Percentiles rank a stretch among this genome's conserved stretches.
phyloP scores from a whole-genome alignment of 106 monocot species.

The Dioscorea dumetorum region DNA sequence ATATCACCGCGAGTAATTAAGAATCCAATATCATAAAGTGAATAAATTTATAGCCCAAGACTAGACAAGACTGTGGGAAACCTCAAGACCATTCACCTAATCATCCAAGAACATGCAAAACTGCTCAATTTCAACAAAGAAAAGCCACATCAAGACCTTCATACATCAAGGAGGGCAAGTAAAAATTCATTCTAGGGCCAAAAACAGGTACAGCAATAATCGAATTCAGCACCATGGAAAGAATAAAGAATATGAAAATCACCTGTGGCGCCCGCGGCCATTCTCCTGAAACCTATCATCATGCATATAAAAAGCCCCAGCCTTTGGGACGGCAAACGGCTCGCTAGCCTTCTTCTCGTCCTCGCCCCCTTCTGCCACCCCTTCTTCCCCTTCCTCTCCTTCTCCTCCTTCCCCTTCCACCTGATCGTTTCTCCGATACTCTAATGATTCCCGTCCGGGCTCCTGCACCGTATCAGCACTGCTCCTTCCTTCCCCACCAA shows the following conservation, averaged over 20 bases:
- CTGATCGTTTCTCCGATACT: not conserved
- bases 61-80: no score
- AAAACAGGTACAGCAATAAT: no score
- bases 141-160: no score
- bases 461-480: not conserved
- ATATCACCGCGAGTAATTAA: no score
- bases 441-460: not conserved
- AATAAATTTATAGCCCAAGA: no score
- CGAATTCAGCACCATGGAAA: no score
- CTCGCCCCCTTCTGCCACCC: not conserved
- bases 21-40: no score
- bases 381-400: not conserved
- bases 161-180: no score
- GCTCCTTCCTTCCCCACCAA: not conserved
- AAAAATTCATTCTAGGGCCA: no score
- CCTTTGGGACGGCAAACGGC: conserved; percentile 22
- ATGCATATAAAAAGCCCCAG: conserved; percentile 29
- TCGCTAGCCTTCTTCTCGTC: conserved; percentile 23
- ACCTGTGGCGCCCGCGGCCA: conserved; percentile 18
- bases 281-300: conserved; percentile 24
- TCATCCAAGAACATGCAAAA: no score
- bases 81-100: no score
- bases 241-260: not conserved
- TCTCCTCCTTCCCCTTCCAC: not conserved
- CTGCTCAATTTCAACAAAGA: no score